Conservation (phyloP, 805 yeast species). For the Ogataea pignaliae region DNA sequence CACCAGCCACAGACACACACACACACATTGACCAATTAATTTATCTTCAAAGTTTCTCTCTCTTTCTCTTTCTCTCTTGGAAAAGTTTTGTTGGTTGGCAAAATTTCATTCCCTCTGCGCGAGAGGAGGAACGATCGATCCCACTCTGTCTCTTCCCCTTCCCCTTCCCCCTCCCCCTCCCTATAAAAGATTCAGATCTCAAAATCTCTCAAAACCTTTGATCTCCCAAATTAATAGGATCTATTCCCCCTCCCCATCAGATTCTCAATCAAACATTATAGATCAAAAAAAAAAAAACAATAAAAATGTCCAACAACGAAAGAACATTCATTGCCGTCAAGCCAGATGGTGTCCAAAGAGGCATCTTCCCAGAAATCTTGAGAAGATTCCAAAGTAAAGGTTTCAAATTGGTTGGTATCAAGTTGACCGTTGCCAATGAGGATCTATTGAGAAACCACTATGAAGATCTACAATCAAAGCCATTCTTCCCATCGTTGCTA, state of each 20-base stretch:
- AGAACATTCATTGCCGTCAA: constrained; percentile 91
- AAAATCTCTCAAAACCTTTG: neutral
- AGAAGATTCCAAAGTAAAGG: constrained; percentile 97
- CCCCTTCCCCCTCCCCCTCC: neutral
- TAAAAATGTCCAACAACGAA: constrained; percentile 59
- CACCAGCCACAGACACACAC: neutral
- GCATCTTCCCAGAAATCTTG: constrained; percentile 83
- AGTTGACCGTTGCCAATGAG: constrained; percentile 86
- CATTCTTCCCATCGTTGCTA: constrained; percentile 96
- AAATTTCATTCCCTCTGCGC: no score
- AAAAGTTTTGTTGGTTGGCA: no score
- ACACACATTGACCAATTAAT: neutral
- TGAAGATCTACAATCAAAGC: constrained; percentile 91
- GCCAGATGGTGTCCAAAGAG: constrained; percentile 99
- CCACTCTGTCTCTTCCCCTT: no score
- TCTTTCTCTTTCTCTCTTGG: no score
- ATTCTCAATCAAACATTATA: no score
- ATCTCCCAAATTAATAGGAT: no score
- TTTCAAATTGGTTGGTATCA: constrained; percentile 93
- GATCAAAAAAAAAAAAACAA: no score
- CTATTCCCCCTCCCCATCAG: no score
- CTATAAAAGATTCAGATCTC: neutral
- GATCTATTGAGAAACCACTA: constrained; percentile 87
- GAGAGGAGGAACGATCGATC: no score
- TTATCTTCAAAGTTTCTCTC: no score